These are phyloP conservation scores for Ophiocordyceps camponoti-leonardi DNA, from an alignment of 2,329 filamentous ascomycete species.

Conservation along the genomic window DNA sequence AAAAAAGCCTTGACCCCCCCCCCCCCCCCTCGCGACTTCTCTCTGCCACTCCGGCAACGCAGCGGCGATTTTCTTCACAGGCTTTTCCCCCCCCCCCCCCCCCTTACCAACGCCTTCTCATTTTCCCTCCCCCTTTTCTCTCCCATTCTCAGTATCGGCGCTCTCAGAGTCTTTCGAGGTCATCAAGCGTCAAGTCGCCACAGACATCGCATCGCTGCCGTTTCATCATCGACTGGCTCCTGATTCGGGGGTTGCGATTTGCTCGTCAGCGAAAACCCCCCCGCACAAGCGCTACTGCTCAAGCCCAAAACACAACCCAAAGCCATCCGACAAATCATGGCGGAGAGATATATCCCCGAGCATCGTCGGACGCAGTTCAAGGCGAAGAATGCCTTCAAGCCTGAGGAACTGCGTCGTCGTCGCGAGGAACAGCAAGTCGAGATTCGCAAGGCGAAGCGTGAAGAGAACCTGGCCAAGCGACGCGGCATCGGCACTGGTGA, in stretches of 20 bases:
- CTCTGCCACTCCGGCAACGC: conserved; percentile 7
- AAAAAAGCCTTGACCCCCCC: not conserved
- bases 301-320: conserved; percentile 6
- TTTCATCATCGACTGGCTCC: not conserved
- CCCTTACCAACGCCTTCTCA: no score
- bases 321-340: conserved; percentile 40
- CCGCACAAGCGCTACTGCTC: conserved; percentile 3
- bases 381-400: conserved; percentile 98
- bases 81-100: conserved; percentile 1
- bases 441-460: conserved; percentile 95
- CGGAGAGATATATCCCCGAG: conserved; percentile 98
- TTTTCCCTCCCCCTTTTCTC: not conserved
- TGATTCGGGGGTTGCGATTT: conserved; percentile 1
- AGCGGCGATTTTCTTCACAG: conserved; percentile 4
- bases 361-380: conserved; percentile 99
- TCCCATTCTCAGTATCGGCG: not conserved
- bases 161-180: not conserved
- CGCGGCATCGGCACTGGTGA: conserved; percentile 79
- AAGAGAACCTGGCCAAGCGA: conserved; percentile 97
- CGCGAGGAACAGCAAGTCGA: conserved; percentile 99
- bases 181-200: not conserved
- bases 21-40: conserved; percentile 3
- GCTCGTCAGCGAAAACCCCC: conserved; percentile 4
- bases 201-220: not conserved
- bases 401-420: conserved; percentile 92